A percentile compares a stretch with the other conserved stretches of the same genome.
Conservation (phyloP, 2,329 filamentous ascomycete genomes). For the Thielaviopsis punctulata region DNA sequence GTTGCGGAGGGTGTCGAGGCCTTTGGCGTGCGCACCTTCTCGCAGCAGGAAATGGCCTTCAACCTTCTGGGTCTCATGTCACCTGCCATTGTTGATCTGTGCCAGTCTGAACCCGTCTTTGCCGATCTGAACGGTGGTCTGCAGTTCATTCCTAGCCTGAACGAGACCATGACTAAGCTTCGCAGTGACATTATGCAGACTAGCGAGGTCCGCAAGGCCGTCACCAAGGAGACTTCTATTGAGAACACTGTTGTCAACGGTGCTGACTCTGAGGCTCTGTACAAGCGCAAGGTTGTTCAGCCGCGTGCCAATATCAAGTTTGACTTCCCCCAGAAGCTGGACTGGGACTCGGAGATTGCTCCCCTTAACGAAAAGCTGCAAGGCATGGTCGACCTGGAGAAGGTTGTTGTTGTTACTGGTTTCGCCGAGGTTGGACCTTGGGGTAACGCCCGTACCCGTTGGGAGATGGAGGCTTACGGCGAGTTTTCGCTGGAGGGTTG, state of each 20-base stretch:
- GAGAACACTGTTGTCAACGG: constrained; percentile 98
- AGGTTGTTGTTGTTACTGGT: constrained; percentile 92
- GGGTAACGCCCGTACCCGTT: constrained; percentile 95
- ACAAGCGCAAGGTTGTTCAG: constrained; percentile 86
- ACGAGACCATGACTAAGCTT: constrained; percentile 81
- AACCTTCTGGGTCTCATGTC: constrained; percentile 95
- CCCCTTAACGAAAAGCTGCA: constrained; percentile 78
- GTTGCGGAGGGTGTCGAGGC: constrained; percentile 94
- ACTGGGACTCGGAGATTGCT: constrained; percentile 82
- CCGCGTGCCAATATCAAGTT: constrained; percentile 97
- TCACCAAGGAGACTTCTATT: constrained; percentile 86
- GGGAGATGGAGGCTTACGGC: constrained; percentile 98
- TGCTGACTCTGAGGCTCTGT: constrained; percentile 75
- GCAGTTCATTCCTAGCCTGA: constrained; percentile 92
- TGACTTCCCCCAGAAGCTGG: constrained; percentile 75
- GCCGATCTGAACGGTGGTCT: constrained; percentile 95
- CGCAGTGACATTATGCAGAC: constrained; percentile 91
- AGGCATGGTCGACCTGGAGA: constrained; percentile 97
- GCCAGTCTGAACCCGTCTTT: constrained; percentile 88
- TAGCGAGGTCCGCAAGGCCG: constrained; percentile 80
- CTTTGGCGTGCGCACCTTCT: constrained; percentile 94
- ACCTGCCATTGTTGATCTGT: constrained; percentile 81
- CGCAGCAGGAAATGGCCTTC: constrained; percentile 98
- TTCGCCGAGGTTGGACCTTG: constrained; percentile 93
- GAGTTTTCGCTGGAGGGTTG: constrained; percentile 96